phyloP scores from a whole-genome alignment of 306 rosid genomes.

The Herpetospermum pedunculosum region DNA sequence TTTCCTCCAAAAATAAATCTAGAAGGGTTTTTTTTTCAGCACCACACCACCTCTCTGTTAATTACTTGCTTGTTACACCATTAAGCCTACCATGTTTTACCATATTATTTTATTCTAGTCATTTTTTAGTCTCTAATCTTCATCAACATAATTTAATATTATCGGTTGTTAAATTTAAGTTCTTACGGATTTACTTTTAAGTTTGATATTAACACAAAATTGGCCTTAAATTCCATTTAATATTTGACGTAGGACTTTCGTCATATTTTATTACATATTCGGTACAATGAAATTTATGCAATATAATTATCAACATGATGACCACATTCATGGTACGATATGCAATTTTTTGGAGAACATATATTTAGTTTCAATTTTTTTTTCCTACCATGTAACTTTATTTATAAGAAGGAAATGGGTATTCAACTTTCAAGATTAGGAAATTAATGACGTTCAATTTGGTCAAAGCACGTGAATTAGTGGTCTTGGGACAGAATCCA shows the following conservation, averaged over 20 bases:
- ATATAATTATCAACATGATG: background rate
- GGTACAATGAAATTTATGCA: background rate
- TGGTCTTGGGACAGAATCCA: background rate
- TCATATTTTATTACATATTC: background rate
- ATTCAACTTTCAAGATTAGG: background rate
- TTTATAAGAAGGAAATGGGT: background rate
- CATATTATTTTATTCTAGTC: background rate
- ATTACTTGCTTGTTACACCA: background rate
- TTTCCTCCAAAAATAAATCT: background rate
- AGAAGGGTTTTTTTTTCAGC: background rate
- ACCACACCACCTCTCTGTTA: background rate
- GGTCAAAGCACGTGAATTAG: slow-evolving; percentile 3
- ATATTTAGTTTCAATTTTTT: too few species aligned
- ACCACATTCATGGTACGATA: background rate
- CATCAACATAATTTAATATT: background rate
- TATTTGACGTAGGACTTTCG: too few species aligned
- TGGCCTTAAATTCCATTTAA: too few species aligned
- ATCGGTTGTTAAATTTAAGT: background rate
- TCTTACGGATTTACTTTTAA: background rate
- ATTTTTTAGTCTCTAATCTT: background rate
- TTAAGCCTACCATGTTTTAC: background rate
- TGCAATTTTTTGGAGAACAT: background rate
- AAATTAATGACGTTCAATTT: background rate
- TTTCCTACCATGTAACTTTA: background rate
- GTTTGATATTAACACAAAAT: too few species aligned